Base-by-base conservation (phyloP, 2,329 filamentous ascomycete genomes). In the Penicillium psychrosexuale region DNA sequence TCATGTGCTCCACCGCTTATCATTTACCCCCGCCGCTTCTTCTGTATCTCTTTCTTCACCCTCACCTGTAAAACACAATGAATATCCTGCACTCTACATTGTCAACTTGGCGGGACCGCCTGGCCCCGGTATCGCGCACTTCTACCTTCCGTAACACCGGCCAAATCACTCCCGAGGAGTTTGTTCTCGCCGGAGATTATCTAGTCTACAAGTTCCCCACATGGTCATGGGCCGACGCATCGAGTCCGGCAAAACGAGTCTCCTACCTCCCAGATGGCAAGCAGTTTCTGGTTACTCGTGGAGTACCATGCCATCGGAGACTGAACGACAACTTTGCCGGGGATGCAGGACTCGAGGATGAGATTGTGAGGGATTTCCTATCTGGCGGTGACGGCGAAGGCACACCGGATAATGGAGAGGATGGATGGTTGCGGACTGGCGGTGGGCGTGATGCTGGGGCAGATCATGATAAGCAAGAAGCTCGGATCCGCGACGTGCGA, bases 141-240 rank as follows among this genome's bases (percentile, higher is more conserved):
- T 97, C 93, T 3, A 97, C 90, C 61, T 99, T 99, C 77, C 90
- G 93, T 66, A 83, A 85, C 67, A 96, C 92, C 5, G 94, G 94
- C 62, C 90, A 97, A 78, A 94, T 99, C 76, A 97, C 93, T 0
- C 93, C 93, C 17, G 93, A 97, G 70, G 94, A 99, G 81, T 99
- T 99, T 75, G 82, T 97, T 47, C 88, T 89, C 4, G 94, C 94
- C 3, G 94, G 94, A 66, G 94, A 99, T 78, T 99, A 97, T 73
- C 86, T 99, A 36, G 92, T 96, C 69, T 96, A 95, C 85, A 97
- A 97, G 80, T 99, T 99, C 77, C 94, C 93, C 8, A 96, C 93
- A 55, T 99, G 94, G 94, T 89, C 90, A 47, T 99, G 94, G 94
- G 86, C 89, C 62, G 90, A 94, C 67, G 92, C 93, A 63, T 89